A percentile compares a stretch with the other conserved stretches of the same genome.
These are phyloP conservation scores for Cruciata laevipes DNA, from an alignment of 257 asterid genomes.

Conservation along the genomic window DNA sequence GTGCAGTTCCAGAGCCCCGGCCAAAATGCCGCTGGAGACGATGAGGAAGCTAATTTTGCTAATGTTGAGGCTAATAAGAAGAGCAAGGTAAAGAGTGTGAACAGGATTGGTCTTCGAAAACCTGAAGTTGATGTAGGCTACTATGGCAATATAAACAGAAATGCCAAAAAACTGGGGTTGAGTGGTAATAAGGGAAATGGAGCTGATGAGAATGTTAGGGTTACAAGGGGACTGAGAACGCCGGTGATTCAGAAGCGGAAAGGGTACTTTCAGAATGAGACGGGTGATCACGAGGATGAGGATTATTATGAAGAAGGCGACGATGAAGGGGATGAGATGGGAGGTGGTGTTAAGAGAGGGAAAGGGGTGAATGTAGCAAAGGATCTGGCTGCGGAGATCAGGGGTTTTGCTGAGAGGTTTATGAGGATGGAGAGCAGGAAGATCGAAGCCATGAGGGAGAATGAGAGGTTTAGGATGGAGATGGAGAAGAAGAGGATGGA, in stretches of 20 bases:
- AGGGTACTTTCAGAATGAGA: slow-evolving; percentile 26
- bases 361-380: slow-evolving; percentile 29
- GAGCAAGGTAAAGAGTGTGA: slow-evolving; percentile 50
- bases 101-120: slow-evolving; percentile 39
- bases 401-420: slow-evolving; percentile 70
- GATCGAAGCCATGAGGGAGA: slow-evolving; percentile 76
- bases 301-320: slow-evolving; percentile 22
- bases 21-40: slow-evolving; percentile 27
- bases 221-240: slow-evolving; percentile 26
- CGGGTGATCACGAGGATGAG: slow-evolving; percentile 24
- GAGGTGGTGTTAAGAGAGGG: slow-evolving; percentile 23
- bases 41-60: slow-evolving; percentile 26
- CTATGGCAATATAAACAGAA: slow-evolving; percentile 8
- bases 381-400: slow-evolving; percentile 62
- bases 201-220: slow-evolving; percentile 15
- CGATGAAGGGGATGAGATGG: slow-evolving; percentile 27
- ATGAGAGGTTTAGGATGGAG: slow-evolving; percentile 57
- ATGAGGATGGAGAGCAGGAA: slow-evolving; percentile 73
- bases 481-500: slow-evolving; percentile 83
- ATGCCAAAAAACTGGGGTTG: slow-evolving; percentile 1
- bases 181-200: background rate
- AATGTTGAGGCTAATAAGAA: slow-evolving; percentile 21
- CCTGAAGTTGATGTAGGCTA: slow-evolving; percentile 17
- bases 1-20: slow-evolving; percentile 29
- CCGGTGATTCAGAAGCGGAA: slow-evolving; percentile 33